A percentile compares a stretch with the other conserved stretches of the same genome.
phyloP scores from a whole-genome alignment of 441 rosid species.

The Codiaeum variegatum region DNA sequence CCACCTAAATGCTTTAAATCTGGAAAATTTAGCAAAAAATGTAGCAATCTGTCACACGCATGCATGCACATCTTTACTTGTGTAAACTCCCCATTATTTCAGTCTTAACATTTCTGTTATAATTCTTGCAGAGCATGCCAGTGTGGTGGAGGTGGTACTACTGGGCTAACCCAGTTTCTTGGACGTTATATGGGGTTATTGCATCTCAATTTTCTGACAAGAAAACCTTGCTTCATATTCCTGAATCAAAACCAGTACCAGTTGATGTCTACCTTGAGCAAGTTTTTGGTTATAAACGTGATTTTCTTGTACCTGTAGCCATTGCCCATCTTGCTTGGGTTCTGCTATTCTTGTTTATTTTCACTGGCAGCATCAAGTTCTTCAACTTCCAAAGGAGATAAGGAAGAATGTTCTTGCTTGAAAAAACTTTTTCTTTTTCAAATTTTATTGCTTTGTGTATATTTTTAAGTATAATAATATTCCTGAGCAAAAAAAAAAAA shows the following conservation, averaged over 20 bases:
- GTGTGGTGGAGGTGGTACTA: slow-evolving; percentile 71
- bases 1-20: too few species aligned
- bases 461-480: neutral
- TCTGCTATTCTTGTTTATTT: slow-evolving; percentile 45
- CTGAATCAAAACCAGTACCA: slow-evolving; percentile 12
- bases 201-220: slow-evolving; percentile 50
- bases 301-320: slow-evolving; percentile 41
- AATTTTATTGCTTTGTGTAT: too few species aligned
- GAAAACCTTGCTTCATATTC: slow-evolving; percentile 6
- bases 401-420: neutral
- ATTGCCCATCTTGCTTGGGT: slow-evolving; percentile 50
- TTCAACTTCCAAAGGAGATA: slow-evolving; percentile 63
- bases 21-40: too few species aligned
- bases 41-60: too few species aligned
- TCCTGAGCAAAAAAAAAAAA: neutral
- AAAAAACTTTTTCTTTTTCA: too few species aligned
- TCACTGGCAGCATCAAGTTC: slow-evolving; percentile 57
- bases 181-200: slow-evolving; percentile 63
- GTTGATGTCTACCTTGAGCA: slow-evolving; percentile 35
- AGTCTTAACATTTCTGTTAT: neutral
- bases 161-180: slow-evolving; percentile 58
- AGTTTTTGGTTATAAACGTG: slow-evolving; percentile 38
- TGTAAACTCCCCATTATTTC: neutral
- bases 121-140: slow-evolving; percentile 41
- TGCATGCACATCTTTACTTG: too few species aligned